Evolutionary conservation across 352 stramenopile genomes (phyloP).

Genomic region (Globisporangium takayamanum): DNA sequence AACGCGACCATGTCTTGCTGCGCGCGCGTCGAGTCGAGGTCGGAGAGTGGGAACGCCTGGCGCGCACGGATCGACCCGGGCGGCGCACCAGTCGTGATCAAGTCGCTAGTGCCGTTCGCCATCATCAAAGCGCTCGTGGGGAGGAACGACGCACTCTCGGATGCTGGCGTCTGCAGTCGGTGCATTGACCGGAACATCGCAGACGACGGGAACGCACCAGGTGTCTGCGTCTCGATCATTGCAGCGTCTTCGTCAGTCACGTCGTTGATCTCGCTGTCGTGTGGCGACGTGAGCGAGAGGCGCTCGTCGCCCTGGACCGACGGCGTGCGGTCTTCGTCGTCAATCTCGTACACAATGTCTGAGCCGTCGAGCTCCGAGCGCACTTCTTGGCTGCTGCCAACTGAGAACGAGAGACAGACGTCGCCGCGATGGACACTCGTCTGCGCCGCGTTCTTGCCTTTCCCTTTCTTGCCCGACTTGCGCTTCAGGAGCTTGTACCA

Average conservation of each 20-base stretch:
- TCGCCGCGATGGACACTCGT: slow-evolving; percentile 67
- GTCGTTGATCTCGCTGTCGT: slow-evolving; percentile 33
- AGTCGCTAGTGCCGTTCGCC: slow-evolving; percentile 7
- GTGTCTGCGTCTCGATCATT: slow-evolving; percentile 23
- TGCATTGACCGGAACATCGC: slow-evolving; percentile 56
- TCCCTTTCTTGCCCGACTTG: slow-evolving; percentile 56
- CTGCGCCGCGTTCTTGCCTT: slow-evolving; percentile 30
- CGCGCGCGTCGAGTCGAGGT: slow-evolving; percentile 45
- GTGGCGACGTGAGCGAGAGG: slow-evolving; percentile 21
- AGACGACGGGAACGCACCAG: slow-evolving; percentile 42
- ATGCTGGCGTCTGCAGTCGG: slow-evolving; percentile 55
- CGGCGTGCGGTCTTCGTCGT: slow-evolving; percentile 22
- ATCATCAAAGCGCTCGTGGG: slow-evolving; percentile 10
- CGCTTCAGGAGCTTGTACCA: slow-evolving; percentile 85
- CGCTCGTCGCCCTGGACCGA: slow-evolving; percentile 18
- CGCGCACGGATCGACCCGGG: slow-evolving; percentile 38
- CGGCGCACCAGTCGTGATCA: slow-evolving; percentile 14
- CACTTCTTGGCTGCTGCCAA: slow-evolving; percentile 78
- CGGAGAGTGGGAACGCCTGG: slow-evolving; percentile 37
- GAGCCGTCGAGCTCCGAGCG: slow-evolving; percentile 51
- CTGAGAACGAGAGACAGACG: slow-evolving; percentile 72
- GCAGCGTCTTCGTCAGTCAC: slow-evolving; percentile 37
- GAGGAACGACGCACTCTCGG: slow-evolving; percentile 15
- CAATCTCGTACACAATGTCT: slow-evolving; percentile 25
- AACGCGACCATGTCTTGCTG: slow-evolving; percentile 50